Conservation (phyloP, 2,329 filamentous ascomycete genomes). For the Grosmannia penicillata region DNA sequence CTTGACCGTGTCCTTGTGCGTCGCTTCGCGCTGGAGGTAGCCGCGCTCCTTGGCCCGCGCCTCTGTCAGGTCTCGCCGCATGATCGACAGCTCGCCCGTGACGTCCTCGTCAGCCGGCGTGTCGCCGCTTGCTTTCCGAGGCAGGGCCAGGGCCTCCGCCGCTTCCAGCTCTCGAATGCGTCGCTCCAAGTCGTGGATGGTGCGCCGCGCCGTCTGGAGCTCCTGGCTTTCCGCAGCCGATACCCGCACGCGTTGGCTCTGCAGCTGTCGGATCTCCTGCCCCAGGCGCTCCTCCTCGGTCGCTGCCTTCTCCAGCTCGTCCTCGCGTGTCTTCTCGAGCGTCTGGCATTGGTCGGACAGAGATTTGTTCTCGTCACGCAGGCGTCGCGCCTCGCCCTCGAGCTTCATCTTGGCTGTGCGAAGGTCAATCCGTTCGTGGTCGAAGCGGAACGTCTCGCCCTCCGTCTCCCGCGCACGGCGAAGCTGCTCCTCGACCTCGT, state of each 20-base stretch:
- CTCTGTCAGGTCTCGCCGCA: slow-evolving; percentile 47
- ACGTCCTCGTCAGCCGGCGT: slow-evolving; percentile 20
- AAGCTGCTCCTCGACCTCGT: slow-evolving; percentile 49
- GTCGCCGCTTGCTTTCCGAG: slow-evolving; percentile 17
- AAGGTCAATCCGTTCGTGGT: slow-evolving; percentile 55
- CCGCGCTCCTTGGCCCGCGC: slow-evolving; percentile 53
- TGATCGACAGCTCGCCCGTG: slow-evolving; percentile 39
- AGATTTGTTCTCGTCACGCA: slow-evolving; percentile 47
- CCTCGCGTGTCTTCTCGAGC: slow-evolving; percentile 48
- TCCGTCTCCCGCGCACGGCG: slow-evolving; percentile 37
- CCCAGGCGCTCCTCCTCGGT: slow-evolving; percentile 50
- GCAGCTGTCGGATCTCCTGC: slow-evolving; percentile 37
- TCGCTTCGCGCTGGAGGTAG: slow-evolving; percentile 48
- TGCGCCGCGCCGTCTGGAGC: slow-evolving; percentile 43
- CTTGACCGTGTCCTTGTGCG: slow-evolving; percentile 47
- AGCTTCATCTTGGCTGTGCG: slow-evolving; percentile 53
- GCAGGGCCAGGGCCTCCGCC: slow-evolving; percentile 16
- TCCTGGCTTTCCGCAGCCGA: slow-evolving; percentile 36
- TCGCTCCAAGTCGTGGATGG: slow-evolving; percentile 49
- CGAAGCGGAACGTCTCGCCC: slow-evolving; percentile 43
- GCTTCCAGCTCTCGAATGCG: slow-evolving; percentile 40
- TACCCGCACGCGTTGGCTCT: slow-evolving; percentile 25
- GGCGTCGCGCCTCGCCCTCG: slow-evolving; percentile 49
- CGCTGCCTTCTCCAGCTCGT: slow-evolving; percentile 50
- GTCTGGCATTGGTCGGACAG: slow-evolving; percentile 40